Evolutionary conservation across 306 rosid species (phyloP), one percentile per base, ranked within the genome.

Genomic region (Citrullus colocynthis): DNA sequence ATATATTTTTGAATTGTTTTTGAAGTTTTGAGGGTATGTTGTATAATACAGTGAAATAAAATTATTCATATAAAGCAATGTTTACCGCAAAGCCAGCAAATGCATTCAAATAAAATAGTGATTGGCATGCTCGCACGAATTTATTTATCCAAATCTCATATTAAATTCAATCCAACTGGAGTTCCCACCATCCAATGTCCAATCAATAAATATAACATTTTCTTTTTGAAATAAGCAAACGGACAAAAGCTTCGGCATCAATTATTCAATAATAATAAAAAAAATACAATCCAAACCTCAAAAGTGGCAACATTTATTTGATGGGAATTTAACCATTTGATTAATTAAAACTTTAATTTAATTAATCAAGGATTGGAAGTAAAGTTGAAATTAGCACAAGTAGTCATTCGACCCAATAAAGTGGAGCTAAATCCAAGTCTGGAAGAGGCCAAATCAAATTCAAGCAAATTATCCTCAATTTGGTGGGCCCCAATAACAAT

Each of bases 401-500:
- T 87, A 24, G 81, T 77, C 18, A 56, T 83, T 39, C 77, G 73
- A 49, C 83, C 76, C 52, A 86, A 24, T 5, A 88, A 52, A 0
- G 85, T 45, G 10, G 84, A 83, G 16, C 87, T 73, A 62, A 91
- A 88, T 8, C 95, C 95, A 57, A 91, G 87, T 58, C 86, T 85
- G 0, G 90, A 85, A 4, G 77, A 11, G 9, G 82, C 87, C 12
- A 89, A 76, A 75, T 89, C 90, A 58, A 91, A 84, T 61, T 88
- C 85, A 12, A 91, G 14, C 52, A 91, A 75, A 49, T 87, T 88
- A 18, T 91, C 83, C 81, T 87, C 90, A 59, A 91, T 42, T 17
- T 88, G 90, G 70, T 83, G 83, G 2, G 85, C 88, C 10, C 91
- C 91, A 7, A 93, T 90, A 15, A 84, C 87, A 55, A 93, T 88